Percentiles rank a stretch among this genome's conserved stretches.
phyloP scores from a whole-genome alignment of 805 yeast genomes.

The Gaillardinia entomophila region DNA sequence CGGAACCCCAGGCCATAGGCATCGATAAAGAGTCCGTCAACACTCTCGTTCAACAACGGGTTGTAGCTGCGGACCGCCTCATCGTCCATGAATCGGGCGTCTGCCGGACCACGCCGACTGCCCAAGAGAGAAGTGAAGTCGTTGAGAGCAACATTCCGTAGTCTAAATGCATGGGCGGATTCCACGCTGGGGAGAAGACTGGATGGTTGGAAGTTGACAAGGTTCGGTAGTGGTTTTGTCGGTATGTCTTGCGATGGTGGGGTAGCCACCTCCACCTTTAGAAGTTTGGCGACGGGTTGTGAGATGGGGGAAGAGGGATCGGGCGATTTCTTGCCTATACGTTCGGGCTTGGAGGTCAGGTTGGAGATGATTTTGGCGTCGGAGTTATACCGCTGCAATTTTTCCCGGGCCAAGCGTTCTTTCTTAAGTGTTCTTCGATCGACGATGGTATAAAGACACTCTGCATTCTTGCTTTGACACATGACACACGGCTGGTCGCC shows the following conservation, averaged over 20 bases:
- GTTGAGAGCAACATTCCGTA: not conserved
- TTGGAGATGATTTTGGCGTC: no score
- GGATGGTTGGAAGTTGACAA: no score
- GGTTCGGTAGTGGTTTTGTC: no score
- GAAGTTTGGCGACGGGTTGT: slow-evolving; percentile 2
- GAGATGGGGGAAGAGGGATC: slow-evolving; percentile 3
- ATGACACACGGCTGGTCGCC: slow-evolving; percentile 16
- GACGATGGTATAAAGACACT: slow-evolving; percentile 16
- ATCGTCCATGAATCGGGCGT: no score
- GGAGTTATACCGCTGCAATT: no score
- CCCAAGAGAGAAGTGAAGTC: not conserved
- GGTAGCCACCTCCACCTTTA: no score
- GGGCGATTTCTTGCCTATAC: not conserved
- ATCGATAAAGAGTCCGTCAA: not conserved
- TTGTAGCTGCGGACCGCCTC: not conserved
- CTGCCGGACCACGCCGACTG: no score
- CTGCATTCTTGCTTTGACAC: slow-evolving; percentile 12
- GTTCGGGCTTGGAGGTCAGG: no score
- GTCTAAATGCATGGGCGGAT: not conserved
- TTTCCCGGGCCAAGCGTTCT: slow-evolving; percentile 11
- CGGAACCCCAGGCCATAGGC: not conserved
- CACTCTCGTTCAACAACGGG: not conserved
- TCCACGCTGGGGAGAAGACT: not conserved
- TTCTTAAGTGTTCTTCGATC: slow-evolving; percentile 17
- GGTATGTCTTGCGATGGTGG: no score